These are phyloP conservation scores for Verticillium longisporum DNA, from an alignment of 2,329 filamentous ascomycete species.

Conservation along the genomic window DNA sequence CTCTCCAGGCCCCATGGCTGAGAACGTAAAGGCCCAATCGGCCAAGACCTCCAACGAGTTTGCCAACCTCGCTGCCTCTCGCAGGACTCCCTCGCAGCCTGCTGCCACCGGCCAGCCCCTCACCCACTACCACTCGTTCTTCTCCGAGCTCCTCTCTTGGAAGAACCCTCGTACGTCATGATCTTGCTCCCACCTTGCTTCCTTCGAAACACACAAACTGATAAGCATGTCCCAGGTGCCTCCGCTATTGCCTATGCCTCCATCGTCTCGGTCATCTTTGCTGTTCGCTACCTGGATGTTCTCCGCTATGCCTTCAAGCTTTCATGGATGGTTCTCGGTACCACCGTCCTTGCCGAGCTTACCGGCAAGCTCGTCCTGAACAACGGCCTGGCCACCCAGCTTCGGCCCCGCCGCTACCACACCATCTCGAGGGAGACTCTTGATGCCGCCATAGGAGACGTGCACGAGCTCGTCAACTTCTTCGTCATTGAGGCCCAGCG, in stretches of 20 bases:
- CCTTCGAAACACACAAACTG: constrained; percentile 1
- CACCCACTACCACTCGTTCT: constrained; percentile 66
- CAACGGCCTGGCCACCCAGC: constrained; percentile 56
- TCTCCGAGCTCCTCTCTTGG: constrained; percentile 63
- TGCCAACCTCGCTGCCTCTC: constrained; percentile 50
- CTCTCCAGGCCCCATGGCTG: constrained; percentile 47
- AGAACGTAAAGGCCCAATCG: constrained; percentile 50
- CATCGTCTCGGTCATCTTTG: constrained; percentile 53
- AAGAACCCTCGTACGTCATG: constrained; percentile 54
- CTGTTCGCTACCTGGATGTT: constrained; percentile 58
- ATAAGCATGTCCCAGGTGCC: constrained; percentile 37
- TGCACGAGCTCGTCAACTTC: constrained; percentile 65
- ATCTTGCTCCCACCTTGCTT: neutral
- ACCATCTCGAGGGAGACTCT: constrained; percentile 57
- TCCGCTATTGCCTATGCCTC: constrained; percentile 58
- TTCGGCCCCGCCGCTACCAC: constrained; percentile 62
- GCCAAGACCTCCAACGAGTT: constrained; percentile 50
- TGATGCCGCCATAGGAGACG: constrained; percentile 53
- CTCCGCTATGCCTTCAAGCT: constrained; percentile 59
- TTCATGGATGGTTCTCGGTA: constrained; percentile 54
- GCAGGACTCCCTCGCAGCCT: constrained; percentile 44
- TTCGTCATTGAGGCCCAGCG: constrained; percentile 65
- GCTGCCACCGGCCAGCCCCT: constrained; percentile 56
- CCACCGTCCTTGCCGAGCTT: constrained; percentile 55
- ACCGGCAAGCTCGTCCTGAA: constrained; percentile 54